phyloP scores from a whole-genome alignment of 1,139 yeast species.

The Diutina sp. region DNA sequence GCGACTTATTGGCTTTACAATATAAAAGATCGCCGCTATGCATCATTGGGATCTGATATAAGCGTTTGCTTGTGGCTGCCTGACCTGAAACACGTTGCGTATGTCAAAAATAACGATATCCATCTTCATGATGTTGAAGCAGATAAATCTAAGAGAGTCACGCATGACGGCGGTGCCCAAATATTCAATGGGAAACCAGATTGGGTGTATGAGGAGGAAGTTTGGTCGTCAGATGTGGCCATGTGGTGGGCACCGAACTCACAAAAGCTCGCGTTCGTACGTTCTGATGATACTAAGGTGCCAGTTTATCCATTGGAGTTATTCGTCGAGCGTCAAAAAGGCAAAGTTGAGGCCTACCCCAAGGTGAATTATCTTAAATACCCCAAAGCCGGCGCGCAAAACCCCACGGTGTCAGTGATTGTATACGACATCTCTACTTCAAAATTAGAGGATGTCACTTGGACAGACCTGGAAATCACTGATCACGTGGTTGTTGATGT shows the following conservation, averaged over 20 bases:
- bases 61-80: conserved; percentile 18
- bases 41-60: conserved; percentile 8
- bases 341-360: conserved; percentile 22
- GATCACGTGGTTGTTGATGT: conserved; percentile 28
- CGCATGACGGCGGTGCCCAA: conserved; percentile 52
- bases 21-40: conserved; percentile 9
- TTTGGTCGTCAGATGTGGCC: conserved; percentile 47
- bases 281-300: conserved; percentile 38
- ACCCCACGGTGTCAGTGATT: conserved; percentile 28
- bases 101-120: conserved; percentile 24
- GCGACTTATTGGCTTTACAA: conserved; percentile 28
- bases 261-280: conserved; percentile 30
- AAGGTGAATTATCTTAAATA: conserved; percentile 25
- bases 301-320: conserved; percentile 42
- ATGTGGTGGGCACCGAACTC: conserved; percentile 61
- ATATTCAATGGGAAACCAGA: conserved; percentile 86
- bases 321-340: conserved; percentile 30
- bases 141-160: conserved; percentile 25
- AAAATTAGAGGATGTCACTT: not conserved
- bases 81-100: conserved; percentile 20
- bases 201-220: conserved; percentile 97
- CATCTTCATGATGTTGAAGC: conserved; percentile 15
- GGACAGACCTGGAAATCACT: conserved; percentile 4
- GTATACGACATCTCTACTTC: conserved; percentile 13
- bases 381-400: conserved; percentile 35